These are phyloP conservation scores for Phytophthora boehmeriae DNA, from an alignment of 352 stramenopile genomes.

Conservation along the genomic window DNA sequence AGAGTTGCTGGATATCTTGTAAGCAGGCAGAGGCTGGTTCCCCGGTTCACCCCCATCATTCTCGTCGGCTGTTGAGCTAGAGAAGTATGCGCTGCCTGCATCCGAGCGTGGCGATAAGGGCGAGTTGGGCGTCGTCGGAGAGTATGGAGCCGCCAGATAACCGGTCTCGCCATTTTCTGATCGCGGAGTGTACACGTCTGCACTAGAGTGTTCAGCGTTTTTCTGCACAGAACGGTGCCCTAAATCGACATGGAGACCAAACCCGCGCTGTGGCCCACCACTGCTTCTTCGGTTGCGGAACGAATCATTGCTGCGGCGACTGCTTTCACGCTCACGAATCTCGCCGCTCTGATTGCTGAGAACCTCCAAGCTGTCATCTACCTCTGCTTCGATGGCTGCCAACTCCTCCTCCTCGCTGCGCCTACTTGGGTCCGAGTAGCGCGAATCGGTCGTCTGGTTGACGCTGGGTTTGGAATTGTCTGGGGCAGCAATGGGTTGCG, in stretches of 20 bases:
- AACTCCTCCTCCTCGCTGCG: constrained; percentile 71
- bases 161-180: constrained; percentile 44
- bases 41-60: constrained; percentile 31
- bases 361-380: constrained; percentile 82
- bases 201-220: constrained; percentile 11
- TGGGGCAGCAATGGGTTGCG: constrained; percentile 6
- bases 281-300: constrained; percentile 33
- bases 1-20: constrained; percentile 43
- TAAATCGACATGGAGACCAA: constrained; percentile 69
- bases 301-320: constrained; percentile 35
- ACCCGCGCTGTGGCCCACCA: constrained; percentile 47
- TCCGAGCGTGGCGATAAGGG: constrained; percentile 63
- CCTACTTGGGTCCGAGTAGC: constrained; percentile 53
- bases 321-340: constrained; percentile 49
- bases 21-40: constrained; percentile 45
- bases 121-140: constrained; percentile 36
- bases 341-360: constrained; percentile 75
- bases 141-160: constrained; percentile 62
- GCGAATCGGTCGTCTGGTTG: constrained; percentile 63
- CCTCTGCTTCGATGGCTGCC: constrained; percentile 74
- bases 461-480: constrained; percentile 45
- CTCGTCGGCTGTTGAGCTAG: constrained; percentile 43
- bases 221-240: constrained; percentile 27
- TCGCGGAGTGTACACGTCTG: constrained; percentile 37
- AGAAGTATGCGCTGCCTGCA: constrained; percentile 65